Evolutionary conservation across 306 rosid genomes (phyloP), one percentile per base, ranked within the genome.

Genomic region (Citrullus colocynthis): DNA sequence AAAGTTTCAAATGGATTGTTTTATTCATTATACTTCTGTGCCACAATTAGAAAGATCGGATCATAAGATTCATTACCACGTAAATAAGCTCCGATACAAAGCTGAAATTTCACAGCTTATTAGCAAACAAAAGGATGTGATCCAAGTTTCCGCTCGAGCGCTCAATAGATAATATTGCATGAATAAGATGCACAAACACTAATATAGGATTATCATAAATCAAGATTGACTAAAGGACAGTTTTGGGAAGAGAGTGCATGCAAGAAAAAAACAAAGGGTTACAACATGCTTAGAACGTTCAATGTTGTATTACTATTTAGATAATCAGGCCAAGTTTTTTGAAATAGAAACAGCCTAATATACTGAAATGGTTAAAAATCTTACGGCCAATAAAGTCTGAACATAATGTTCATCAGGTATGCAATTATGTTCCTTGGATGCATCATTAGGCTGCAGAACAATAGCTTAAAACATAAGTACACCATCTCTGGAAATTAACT

Each of bases 331-430:
- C 60, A 36, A n/a, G 67, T 51, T 66, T 34, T 49, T 14, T 44
- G 58, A 74, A 32, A 70, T 65, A 71, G 42, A 77, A 61, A 48
- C 7, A 59, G 59, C 45, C 5, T 39, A 7, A 49, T 77, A 42
- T 4, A 59, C 8, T 77, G 71, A 48, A 77, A 60, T 58, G 62
- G 76, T 36, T 62, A 72, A 39, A 73, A 75, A 82, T 80, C 97
- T 85, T 89, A 95, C 99, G 39, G 99, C 98, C 64, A 95, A 55
- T 82, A 95, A 84, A 59, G 99, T 95, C 86, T 86, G 99, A 76
- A 96, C 96, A 79, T 89, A 96, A 88, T 96, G 99, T 80, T 96
- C 99, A 73, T 96, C 99, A 5, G 99, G 97, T 83, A 96, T 96
- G 80, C 99, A 96, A 82, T 96, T 96, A 82, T 96, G 99, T 78